Base-by-base conservation (phyloP, 2,329 filamentous ascomycete species). In the Fusarium anthophilum region DNA sequence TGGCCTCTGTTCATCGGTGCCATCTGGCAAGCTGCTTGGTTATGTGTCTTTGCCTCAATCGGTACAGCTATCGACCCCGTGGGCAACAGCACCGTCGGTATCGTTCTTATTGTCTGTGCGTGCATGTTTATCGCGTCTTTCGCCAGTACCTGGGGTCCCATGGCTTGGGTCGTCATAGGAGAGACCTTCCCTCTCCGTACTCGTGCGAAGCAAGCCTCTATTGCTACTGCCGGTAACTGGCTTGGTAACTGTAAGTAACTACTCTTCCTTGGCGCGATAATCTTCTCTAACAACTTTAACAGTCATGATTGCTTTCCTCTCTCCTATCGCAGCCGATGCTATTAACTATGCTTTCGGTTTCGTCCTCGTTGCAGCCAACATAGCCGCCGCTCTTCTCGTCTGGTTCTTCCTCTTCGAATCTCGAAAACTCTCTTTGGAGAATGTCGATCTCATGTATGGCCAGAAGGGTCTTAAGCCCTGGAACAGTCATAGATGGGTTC, bases 101-200 rank as follows among this genome's bases (percentile, higher is more conserved):
- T 90, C 11, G 87, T 91, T 69, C 91, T 94, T 88, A 93, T 94
- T 74, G 89, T 92, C 15, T 89, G 92, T 61, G 90, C 92, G 6
- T 93, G 90, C 81, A 89, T 94, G 84, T 94, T 94, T 82, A 94
- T 94, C 63, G 88, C 90, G 55, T 91, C 89, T 3, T 95, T 93
- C 75, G 92, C 92, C 5, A 72, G 85, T 50, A 93, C 91, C 6
- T 94, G 91, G 91, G 92, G 91, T 18, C 91, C 91, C 0, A 89
- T 93, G 57, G 86, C 90, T 10, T 94, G 92, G 92, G 89, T 90
- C 38, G 87, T 92, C 63, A 89, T 91, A 48, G 90, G 89, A 57
- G 91, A 93, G 80, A 89, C 89, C 54, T 93, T 92, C 79, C 87
- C 90, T 11, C 84, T 88, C 2, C 84, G 89, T 17, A 88, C 87